Base-by-base conservation (phyloP, 1,139 yeast species). In the Blastobotrys elegans region DNA sequence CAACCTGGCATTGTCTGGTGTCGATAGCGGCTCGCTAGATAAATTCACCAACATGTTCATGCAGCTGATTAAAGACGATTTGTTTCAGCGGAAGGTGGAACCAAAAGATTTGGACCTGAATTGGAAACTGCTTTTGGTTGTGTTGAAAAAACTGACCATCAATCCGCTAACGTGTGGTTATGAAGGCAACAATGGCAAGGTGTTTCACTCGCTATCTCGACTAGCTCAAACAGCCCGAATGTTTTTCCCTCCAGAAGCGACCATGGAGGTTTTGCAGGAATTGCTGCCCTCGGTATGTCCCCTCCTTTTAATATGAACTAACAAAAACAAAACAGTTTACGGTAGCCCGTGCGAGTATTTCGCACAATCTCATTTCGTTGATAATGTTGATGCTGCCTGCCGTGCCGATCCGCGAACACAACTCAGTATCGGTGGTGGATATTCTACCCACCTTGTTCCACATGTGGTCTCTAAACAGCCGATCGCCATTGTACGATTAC, bases 1-100 rank as follows among this genome's bases (percentile, higher is more conserved):
- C 61, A 78, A 87, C 13, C 71, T 92, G 30, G 75, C 89, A 36
- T 68, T 89, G 31, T 77, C 85, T 1, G 79, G 92, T 39, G 92
- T 95, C 6, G 96, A 89, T 58, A 76, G 75, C 37, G 64, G 83
- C 29, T 78, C 81, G 49, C 65, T 84, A 46, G 76, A 74, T 43
- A 72, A 82, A 47, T 86, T 84, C 62, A 77, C 80, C n/a, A 77
- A 76, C 45, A 75, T 84, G 54, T 82, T 88, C 53, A 77, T 77
- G 49, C 61, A 73, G 11, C 71, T 92, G 46, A 59, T 64, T 51
- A 58, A 61, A 17, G 63, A 64, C 47, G 61, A 57, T 27, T 48
- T 54, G 13, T 53, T 63, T 38, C 56, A 53, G 37, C 50, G 51
- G 14, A 47, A 50, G 11, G 53, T 61, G 18, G 53, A 50, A 20